phyloP scores from a whole-genome alignment of 768 basidiomycete genomes.

The Nidularia pulvinata region DNA sequence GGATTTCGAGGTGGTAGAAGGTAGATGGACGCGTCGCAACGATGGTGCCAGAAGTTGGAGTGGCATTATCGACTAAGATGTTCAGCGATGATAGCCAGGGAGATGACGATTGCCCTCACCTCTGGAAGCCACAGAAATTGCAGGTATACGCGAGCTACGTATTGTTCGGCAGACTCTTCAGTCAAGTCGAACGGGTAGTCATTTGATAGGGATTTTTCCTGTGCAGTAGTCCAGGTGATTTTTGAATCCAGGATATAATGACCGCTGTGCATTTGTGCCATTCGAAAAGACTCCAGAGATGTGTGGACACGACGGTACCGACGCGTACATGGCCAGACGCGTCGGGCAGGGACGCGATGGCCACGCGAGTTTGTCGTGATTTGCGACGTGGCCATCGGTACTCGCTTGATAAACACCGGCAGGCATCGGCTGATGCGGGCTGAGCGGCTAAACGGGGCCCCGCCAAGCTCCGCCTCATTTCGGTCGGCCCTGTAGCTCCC shows the following conservation, averaged over 20 bases:
- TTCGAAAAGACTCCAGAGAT: too few relatives aligned
- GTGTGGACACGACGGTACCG: neutral
- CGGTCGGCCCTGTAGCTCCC: too few relatives aligned
- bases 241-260: neutral
- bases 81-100: neutral
- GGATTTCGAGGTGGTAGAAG: slow-evolving; percentile 21
- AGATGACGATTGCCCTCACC: slow-evolving; percentile 30
- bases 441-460: too few relatives aligned
- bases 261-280: too few relatives aligned
- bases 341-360: neutral
- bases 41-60: slow-evolving; percentile 55
- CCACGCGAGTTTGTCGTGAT: neutral
- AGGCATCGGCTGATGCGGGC: too few relatives aligned
- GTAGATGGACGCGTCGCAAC: slow-evolving; percentile 45
- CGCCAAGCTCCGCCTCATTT: too few relatives aligned
- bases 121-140: slow-evolving; percentile 82
- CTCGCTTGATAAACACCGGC: too few relatives aligned
- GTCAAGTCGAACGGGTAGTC: slow-evolving; percentile 56
- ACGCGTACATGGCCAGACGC: neutral
- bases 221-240: slow-evolving; percentile 49
- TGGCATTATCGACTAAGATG: slow-evolving; percentile 68
- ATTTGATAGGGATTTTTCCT: slow-evolving; percentile 54
- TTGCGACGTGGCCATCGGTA: too few relatives aligned
- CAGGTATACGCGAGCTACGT: slow-evolving; percentile 63
- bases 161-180: slow-evolving; percentile 52